Percentiles rank a stretch among this genome's conserved stretches.
Conservation (phyloP, 441 rosid genomes). For the Dalechampia spathulata region DNA sequence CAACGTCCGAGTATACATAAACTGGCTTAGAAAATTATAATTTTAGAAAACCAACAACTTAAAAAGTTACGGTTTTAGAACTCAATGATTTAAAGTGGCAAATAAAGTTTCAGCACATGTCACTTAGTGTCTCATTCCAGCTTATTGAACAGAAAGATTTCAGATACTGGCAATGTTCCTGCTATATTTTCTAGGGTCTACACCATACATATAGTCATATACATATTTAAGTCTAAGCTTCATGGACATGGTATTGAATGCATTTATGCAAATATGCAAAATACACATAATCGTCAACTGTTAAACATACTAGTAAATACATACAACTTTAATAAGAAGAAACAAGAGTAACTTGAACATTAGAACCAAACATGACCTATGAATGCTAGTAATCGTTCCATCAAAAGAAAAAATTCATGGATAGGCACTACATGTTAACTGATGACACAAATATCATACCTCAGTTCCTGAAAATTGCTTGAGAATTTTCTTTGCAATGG, state of each 20-base stretch:
- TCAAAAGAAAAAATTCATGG: background rate
- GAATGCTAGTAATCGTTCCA: background rate
- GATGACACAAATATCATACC: slow-evolving; percentile 36
- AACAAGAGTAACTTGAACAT: background rate
- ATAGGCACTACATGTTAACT: background rate
- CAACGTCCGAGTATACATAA: too few relatives aligned
- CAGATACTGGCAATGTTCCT: background rate
- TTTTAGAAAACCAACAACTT: background rate
- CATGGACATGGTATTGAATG: background rate
- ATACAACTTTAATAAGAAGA: background rate
- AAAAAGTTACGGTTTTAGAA: background rate
- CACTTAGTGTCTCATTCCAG: background rate
- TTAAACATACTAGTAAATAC: background rate
- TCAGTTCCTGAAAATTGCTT: slow-evolving; percentile 71
- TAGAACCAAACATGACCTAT: background rate
- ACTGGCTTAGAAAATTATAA: background rate
- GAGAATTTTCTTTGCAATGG: slow-evolving; percentile 93
- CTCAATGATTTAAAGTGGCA: too few relatives aligned
- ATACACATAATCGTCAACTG: background rate
- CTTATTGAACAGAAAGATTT: background rate
- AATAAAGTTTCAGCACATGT: background rate
- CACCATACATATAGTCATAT: background rate
- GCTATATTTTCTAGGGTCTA: background rate
- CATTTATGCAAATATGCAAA: background rate
- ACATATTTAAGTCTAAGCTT: background rate